Conservation (phyloP, 2,329 filamentous ascomycete genomes). For the Alternaria infectoria region DNA sequence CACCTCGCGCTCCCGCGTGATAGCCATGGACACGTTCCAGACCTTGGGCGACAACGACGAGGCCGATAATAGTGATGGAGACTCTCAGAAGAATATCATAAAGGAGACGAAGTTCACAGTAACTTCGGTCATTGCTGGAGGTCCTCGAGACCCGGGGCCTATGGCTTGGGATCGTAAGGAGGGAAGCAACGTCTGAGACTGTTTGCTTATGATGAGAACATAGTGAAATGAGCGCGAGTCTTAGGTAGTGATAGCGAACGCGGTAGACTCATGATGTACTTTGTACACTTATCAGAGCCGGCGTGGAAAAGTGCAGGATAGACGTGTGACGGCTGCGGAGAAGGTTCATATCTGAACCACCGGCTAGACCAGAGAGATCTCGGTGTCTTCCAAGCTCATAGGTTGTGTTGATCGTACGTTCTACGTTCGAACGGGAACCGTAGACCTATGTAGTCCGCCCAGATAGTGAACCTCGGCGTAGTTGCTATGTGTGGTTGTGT, state of each 20-base stretch:
- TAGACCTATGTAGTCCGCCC: neutral
- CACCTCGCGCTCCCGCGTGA: constrained; percentile 8
- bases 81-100: constrained; percentile 50
- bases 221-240: neutral
- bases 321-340: neutral
- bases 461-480: neutral
- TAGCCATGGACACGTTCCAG: constrained; percentile 25
- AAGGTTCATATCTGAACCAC: neutral
- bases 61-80: constrained; percentile 24
- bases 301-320: neutral
- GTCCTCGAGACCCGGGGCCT: neutral
- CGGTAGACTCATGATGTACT: neutral
- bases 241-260: neutral
- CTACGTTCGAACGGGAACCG: neutral
- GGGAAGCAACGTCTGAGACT: neutral
- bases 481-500: neutral
- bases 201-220: neutral
- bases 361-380: neutral
- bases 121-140: constrained; percentile 6
- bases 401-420: neutral
- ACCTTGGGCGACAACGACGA: constrained; percentile 19
- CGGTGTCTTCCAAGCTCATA: neutral
- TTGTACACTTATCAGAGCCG: neutral
- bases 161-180: constrained; percentile 1
- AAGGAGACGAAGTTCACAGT: constrained; percentile 43